A percentile compares a stretch with the other conserved stretches of the same genome.
phyloP scores from a whole-genome alignment of 1,284 basidiomycete genomes.

The Puccinia brachypodii region DNA sequence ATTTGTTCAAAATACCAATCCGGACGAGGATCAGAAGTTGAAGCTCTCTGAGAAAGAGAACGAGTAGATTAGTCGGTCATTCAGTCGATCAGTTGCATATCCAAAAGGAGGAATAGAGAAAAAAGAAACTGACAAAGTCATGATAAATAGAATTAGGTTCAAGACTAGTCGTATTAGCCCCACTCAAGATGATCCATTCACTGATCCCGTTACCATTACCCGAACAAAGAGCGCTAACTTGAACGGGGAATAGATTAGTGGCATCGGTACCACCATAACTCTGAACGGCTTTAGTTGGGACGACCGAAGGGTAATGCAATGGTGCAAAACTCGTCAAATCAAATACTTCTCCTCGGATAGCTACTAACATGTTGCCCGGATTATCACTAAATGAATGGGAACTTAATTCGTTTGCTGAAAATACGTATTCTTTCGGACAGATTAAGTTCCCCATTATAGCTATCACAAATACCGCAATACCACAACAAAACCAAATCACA shows the following conservation, averaged over 20 bases:
- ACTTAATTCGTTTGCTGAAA: slow-evolving; percentile 72
- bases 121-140: slow-evolving; percentile 57
- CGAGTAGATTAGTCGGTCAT: slow-evolving; percentile 54
- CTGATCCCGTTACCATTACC: slow-evolving; percentile 77
- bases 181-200: slow-evolving; percentile 77
- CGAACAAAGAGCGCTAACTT: slow-evolving; percentile 91
- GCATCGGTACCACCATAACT: slow-evolving; percentile 79
- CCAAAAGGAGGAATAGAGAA: not conserved
- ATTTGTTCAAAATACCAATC: slow-evolving; percentile 92
- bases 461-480: slow-evolving; percentile 85
- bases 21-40: slow-evolving; percentile 79
- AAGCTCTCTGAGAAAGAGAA: slow-evolving; percentile 38
- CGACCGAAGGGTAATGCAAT: slow-evolving; percentile 61
- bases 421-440: slow-evolving; percentile 92
- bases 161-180: slow-evolving; percentile 71
- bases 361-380: slow-evolving; percentile 73
- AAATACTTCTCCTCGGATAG: slow-evolving; percentile 91
- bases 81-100: slow-evolving; percentile 51
- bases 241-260: slow-evolving; percentile 86
- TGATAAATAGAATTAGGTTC: slow-evolving; percentile 78
- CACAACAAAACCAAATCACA: slow-evolving; percentile 93
- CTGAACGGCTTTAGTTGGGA: slow-evolving; percentile 71
- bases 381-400: slow-evolving; percentile 68
- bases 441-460: slow-evolving; percentile 83
- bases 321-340: slow-evolving; percentile 62